Percentiles rank a stretch among this genome's conserved stretches.
phyloP scores from a whole-genome alignment of 441 rosid genomes.

The Gossypium lobatum region DNA sequence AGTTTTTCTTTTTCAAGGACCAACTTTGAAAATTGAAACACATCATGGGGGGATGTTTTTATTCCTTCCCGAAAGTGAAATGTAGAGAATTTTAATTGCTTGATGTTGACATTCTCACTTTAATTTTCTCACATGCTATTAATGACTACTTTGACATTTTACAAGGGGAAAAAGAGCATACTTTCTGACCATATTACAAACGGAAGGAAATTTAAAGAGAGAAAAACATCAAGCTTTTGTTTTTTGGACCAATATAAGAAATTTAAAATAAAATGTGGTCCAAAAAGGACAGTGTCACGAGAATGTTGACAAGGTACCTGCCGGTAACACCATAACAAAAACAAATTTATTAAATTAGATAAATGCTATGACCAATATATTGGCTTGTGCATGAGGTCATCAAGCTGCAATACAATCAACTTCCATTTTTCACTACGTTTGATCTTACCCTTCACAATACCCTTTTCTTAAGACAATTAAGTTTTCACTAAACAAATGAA shows the following conservation, averaged over 20 bases:
- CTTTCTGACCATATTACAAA: slow-evolving; percentile 12
- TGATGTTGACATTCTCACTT: slow-evolving; percentile 26
- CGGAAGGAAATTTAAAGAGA: not conserved
- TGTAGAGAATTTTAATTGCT: not conserved
- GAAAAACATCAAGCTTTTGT: not conserved
- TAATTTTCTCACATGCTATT: slow-evolving; percentile 15
- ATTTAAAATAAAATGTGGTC: slow-evolving; percentile 21
- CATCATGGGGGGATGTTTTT: slow-evolving; percentile 16
- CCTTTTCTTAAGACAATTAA: not conserved
- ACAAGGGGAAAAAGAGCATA: slow-evolving; percentile 11
- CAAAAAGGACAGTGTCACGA: slow-evolving; percentile 22
- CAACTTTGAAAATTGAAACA: not conserved
- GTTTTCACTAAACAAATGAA: not conserved
- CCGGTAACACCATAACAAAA: not conserved
- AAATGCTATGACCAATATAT: not conserved
- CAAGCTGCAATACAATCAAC: not conserved
- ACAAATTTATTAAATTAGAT: not conserved
- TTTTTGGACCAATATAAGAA: not conserved
- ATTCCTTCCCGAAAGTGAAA: slow-evolving; percentile 19
- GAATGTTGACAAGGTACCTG: not conserved
- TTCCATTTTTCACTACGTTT: not conserved
- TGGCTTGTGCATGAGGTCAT: slow-evolving; percentile 4
- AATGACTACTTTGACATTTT: slow-evolving; percentile 23
- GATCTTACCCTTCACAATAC: no score
- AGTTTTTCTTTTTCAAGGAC: no score